Evolutionary conservation across 768 basidiomycete species (phyloP), one percentile per base, ranked within the genome.

Genomic region (Antrodiella citrinella): DNA sequence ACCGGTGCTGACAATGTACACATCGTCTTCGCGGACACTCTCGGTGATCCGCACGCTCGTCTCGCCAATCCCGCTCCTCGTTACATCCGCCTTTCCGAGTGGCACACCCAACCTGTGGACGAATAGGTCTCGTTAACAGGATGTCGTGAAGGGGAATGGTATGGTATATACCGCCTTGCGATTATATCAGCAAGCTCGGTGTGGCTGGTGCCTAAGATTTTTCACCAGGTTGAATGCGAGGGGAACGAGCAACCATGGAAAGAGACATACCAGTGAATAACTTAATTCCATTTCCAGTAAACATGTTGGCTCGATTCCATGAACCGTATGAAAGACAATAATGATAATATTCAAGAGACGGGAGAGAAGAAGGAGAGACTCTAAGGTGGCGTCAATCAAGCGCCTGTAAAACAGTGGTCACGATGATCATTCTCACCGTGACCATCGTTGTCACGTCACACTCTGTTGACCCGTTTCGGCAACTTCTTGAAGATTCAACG

Each of bases 1-100:
- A 12, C 91, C 87, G 35, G 91, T 91, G 69, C 93, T 96, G 73
- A 99, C 85, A 67, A 99, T 97, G 71, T 98, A 99, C 45, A 98
- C 95, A 66, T 98, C 96, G 67, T 92, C 90, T 70, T 98, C 94
- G 54, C 96, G 89, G 26, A 99, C 95, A 42, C 90, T 93, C 70
- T 97, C 93, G 56, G 80, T 78, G 65, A 99, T 91, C 57, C 87
- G 86, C 47, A 98, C 91, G 60, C 80, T 80, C 44, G 90, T 91
- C 72, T 97, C 95, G 50, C 93, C 91, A 53, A 92, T 87, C 20
- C 89, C 84, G 64, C 89, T 92, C 59, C 84, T 83, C 49, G 86
- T 84, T 50, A 96, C 82, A 59, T 91, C 86, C 18, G 91, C 91
- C 56, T 85, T 87, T 48, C 90, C 86, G 51, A 98, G 76, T 39